Percentiles rank a stretch among this genome's conserved stretches.
Evolutionary conservation across 805 yeast species (phyloP).

Genomic region (Yamadazyma scolyti): DNA sequence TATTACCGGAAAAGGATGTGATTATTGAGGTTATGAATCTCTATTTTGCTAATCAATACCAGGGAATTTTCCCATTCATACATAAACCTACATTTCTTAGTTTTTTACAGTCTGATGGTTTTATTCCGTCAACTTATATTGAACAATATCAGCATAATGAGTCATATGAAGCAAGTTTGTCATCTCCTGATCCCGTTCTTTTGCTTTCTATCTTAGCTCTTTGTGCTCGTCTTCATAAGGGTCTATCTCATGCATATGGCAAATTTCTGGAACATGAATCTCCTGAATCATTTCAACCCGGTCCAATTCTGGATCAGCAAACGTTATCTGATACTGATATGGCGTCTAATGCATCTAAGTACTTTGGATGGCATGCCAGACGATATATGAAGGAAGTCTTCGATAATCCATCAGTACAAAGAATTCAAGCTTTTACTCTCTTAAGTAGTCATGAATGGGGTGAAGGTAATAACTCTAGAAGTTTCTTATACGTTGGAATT

Average conservation of each 20-base stretch:
- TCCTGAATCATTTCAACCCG: slow-evolving; percentile 25
- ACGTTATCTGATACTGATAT: background rate
- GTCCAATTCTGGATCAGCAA: slow-evolving; percentile 1
- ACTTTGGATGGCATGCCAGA: slow-evolving; percentile 39
- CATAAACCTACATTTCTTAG: slow-evolving; percentile 19
- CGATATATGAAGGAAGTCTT: slow-evolving; percentile 25
- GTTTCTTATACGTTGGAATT: slow-evolving; percentile 34
- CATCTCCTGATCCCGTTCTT: slow-evolving; percentile 26
- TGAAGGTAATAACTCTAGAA: slow-evolving; percentile 32
- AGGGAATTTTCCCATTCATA: slow-evolving; percentile 21
- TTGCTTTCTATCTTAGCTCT: slow-evolving; percentile 33
- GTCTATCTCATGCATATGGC: slow-evolving; percentile 27
- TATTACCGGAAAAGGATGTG: slow-evolving; percentile 16
- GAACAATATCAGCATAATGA: slow-evolving; percentile 12
- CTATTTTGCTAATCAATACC: slow-evolving; percentile 22
- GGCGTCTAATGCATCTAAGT: slow-evolving; percentile 30
- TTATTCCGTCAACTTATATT: slow-evolving; percentile 17
- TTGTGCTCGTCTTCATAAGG: slow-evolving; percentile 31
- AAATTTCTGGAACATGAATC: slow-evolving; percentile 21
- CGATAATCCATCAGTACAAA: slow-evolving; percentile 34
- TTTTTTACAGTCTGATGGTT: slow-evolving; percentile 16
- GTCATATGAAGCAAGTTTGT: slow-evolving; percentile 11
- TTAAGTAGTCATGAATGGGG: slow-evolving; percentile 42
- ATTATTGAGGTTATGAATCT: slow-evolving; percentile 18
- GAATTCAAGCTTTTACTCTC: slow-evolving; percentile 34